Base-by-base conservation (phyloP, 768 basidiomycete species). In the Boletus tomentosulus region DNA sequence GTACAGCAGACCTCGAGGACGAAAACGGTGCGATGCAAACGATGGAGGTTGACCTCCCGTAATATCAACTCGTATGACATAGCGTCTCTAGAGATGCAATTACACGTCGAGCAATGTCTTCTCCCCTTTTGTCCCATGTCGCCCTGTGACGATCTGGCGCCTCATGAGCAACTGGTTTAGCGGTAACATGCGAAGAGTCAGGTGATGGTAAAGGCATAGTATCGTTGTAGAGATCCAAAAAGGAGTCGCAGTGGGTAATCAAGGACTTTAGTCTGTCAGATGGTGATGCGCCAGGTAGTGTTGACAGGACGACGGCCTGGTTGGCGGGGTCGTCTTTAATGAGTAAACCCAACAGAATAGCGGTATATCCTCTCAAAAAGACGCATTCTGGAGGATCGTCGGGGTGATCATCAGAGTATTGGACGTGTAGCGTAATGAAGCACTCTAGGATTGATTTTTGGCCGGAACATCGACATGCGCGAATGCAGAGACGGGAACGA, bases 331-430 rank as follows among this genome's bases (percentile, higher is more conserved):
- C 65, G 37, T 69, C 62, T 37, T 68, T 67, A 48, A 75, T 71
- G 35, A 82, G 69, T 6, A 83, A 63, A 9, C 79, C 89, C 46
- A 93, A 78, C 5, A 93, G 78, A 7, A 92, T 81, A 0, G 90
- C 82, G 4, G 89, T 78, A 62, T 91, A 89, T 1, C 87, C 86
- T 15, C 80, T 79, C 7, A 92, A 75, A 58, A 88, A 84, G 12
- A 75, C 74, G 34, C 71, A 66, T 57, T 82, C 78, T 5, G 73
- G 64, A 15, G 44, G 51, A 53, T 59, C 58, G 15, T 57, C 60
- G 55, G 56, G 47, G 46, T 39, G 33, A 38, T 48, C 22, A 44
- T 51, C 47, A 12, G 64, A 57, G 48, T 79, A 74, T 35, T 75
- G 71, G 3, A 65, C 57, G 62, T 85, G 87, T 22, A 89, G 62